phyloP scores from a whole-genome alignment of 2,329 filamentous ascomycete species.

The Nemania abortiva region DNA sequence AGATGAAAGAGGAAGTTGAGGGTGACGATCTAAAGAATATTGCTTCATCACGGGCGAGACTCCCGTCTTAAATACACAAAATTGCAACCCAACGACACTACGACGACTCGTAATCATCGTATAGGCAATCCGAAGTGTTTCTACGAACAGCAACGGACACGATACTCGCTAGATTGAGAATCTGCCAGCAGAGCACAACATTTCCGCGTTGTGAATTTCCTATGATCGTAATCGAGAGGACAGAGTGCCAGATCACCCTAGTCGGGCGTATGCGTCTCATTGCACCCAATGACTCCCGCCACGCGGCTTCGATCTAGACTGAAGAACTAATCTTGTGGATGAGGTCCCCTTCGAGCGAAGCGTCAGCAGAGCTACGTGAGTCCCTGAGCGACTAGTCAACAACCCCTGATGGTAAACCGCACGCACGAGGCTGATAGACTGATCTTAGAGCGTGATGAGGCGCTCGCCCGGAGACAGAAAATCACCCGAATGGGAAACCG shows the following conservation, averaged over 20 bases:
- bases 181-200: background rate
- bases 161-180: background rate
- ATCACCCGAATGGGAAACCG: conserved; percentile 30
- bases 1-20: conserved; percentile 4
- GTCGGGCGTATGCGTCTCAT: conserved; percentile 26
- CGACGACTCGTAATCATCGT: conserved; percentile 24
- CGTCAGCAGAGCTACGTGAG: conserved; percentile 15
- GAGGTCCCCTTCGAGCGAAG: conserved; percentile 1
- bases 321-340: conserved; percentile 5
- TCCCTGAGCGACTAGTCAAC: conserved; percentile 3
- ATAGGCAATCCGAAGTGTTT: conserved; percentile 14
- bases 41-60: conserved; percentile 13
- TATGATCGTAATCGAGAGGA: conserved; percentile 17
- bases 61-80: conserved; percentile 27
- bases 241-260: background rate
- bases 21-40: conserved; percentile 17
- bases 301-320: conserved; percentile 34
- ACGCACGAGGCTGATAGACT: conserved; percentile 18
- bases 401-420: conserved; percentile 11
- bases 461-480: conserved; percentile 13
- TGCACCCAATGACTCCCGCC: conserved; percentile 28
- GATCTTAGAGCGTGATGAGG: background rate
- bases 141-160: conserved; percentile 3
- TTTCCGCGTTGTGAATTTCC: conserved; percentile 15
- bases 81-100: background rate